phyloP scores from a whole-genome alignment of 495 filamentous ascomycete species.

The Thermochaetoides thermophila region DNA sequence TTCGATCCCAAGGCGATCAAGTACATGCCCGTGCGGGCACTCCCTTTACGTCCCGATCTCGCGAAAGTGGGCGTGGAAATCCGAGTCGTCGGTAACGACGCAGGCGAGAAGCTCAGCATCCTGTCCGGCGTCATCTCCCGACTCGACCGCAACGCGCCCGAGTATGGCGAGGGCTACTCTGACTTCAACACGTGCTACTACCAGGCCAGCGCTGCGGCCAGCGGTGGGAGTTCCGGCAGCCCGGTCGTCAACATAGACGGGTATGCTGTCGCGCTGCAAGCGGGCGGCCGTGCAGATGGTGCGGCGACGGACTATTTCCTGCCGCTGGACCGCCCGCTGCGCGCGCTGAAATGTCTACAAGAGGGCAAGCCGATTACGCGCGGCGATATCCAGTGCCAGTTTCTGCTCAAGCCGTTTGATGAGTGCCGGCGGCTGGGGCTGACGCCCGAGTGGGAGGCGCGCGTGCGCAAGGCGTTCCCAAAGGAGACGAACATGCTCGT shows the following conservation, averaged over 20 bases:
- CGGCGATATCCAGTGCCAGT: slow-evolving; percentile 96
- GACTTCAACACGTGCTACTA: slow-evolving; percentile 99
- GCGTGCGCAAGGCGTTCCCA: slow-evolving; percentile 66
- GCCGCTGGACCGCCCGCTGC: slow-evolving; percentile 73
- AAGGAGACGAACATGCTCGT: slow-evolving; percentile 94
- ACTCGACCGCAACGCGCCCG: slow-evolving; percentile 88
- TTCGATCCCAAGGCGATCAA: slow-evolving; percentile 93
- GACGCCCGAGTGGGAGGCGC: slow-evolving; percentile 69
- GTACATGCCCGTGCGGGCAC: slow-evolving; percentile 76
- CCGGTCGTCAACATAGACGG: slow-evolving; percentile 95
- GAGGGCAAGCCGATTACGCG: slow-evolving; percentile 57
- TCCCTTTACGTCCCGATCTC: slow-evolving; percentile 74
- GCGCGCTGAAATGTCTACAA: slow-evolving; percentile 76
- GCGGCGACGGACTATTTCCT: slow-evolving; percentile 98
- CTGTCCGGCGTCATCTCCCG: slow-evolving; percentile 94
- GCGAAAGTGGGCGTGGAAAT: slow-evolving; percentile 87
- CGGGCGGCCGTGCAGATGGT: slow-evolving; percentile 82
- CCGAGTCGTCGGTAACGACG: slow-evolving; percentile 94
- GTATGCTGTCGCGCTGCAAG: slow-evolving; percentile 83
- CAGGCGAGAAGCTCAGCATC: slow-evolving; percentile 96
- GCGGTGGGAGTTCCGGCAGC: slow-evolving; percentile 90
- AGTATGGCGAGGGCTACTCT: slow-evolving; percentile 96
- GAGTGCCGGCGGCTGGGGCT: slow-evolving; percentile 88
- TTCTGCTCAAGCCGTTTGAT: slow-evolving; percentile 92
- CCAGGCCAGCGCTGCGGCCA: slow-evolving; percentile 91